Conservation (phyloP, 2,329 filamentous ascomycete genomes). For the Colletotrichum truncatum region DNA sequence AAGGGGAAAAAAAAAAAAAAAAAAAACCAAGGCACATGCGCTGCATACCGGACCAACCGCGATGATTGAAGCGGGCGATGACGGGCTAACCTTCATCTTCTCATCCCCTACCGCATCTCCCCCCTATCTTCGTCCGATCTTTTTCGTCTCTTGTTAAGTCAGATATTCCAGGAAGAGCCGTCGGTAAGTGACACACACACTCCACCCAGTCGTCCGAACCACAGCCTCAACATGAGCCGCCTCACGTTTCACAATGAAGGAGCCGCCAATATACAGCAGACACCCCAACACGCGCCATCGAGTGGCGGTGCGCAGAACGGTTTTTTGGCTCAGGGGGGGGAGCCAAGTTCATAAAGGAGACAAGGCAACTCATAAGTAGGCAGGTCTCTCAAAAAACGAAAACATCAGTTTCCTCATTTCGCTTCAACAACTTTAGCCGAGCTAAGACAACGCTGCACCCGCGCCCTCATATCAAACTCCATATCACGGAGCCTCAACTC, state of each 20-base stretch:
- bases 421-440: no score
- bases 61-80: no score
- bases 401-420: no score
- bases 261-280: neutral
- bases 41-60: no score
- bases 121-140: conserved; percentile 4
- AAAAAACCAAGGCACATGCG: no score
- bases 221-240: conserved; percentile 5
- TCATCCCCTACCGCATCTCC: neutral
- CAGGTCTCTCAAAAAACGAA: no score
- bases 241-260: conserved; percentile 8
- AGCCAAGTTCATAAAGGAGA: neutral
- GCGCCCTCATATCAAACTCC: no score
- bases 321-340: neutral
- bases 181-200: neutral
- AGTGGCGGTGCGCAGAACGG: neutral
- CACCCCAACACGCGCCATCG: conserved; percentile 10
- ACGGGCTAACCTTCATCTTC: no score
- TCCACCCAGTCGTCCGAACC: neutral
- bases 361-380: no score
- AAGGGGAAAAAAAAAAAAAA: no score
- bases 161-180: neutral
- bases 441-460: no score
- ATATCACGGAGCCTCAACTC: no score
- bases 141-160: neutral